Base-by-base conservation (phyloP, 768 basidiomycete species). In the Phaffia tasmanica region DNA sequence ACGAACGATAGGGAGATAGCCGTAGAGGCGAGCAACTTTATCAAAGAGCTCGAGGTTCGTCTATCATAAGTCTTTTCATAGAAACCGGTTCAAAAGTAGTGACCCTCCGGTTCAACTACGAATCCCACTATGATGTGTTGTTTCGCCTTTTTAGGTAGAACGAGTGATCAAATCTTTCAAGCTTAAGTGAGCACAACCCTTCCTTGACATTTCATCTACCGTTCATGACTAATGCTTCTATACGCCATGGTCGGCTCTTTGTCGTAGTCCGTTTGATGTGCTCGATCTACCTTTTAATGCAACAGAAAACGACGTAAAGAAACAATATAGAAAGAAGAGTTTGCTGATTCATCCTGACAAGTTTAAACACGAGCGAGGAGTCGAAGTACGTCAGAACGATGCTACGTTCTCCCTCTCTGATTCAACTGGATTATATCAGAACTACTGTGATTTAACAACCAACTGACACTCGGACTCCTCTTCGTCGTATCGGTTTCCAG, bases 291-390 rank as follows among this genome's bases (percentile, higher is more conserved):
- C 85, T 81, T 70, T 73, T 3, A 63, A 71, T 16, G 76, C 74
- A 16, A 73, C 86, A 11, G 80, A 84, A 29, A 86, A 89, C 64
- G 93, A 87, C 35, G 83, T 98, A 74, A 95, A 95, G 81, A 88
- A 84, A 79, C 86, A 84, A 76, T 80, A 78, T 67, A 72, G 79
- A 57, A 78, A 76, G 69, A 78, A 77, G 67, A 78, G 77, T 2
- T 72, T 80, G 54, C 69, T 95, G 77, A 97, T 99, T 73, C 95
- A 99, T 81, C 95, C 95, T 69, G 95, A 99, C 81, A 99, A 98
- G 81, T 87, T 87, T 72, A 80, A 88, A 75, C 89, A 95, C 78
- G 80, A 83, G 32, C 83, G 85, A 72, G 88, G 67, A 46, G 67
- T 69, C 25, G 67, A 69, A 63, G 67, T 69, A 18, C 25, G 67